Conservation (phyloP, 2,329 filamentous ascomycete species). For the Colletotrichum tropicale region DNA sequence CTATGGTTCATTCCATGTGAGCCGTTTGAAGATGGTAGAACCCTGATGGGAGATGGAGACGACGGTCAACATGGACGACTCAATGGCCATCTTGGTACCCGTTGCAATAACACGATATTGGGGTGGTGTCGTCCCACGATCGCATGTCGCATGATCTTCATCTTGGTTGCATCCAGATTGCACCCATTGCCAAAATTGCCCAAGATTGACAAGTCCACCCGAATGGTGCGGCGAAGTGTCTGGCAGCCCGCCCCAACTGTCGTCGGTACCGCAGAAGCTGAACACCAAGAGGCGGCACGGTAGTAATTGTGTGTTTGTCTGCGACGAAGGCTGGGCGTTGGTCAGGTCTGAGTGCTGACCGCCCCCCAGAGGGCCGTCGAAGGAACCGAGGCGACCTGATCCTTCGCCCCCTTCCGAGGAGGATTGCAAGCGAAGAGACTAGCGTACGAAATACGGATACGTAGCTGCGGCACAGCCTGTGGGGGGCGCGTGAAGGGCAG, state of each 20-base stretch:
- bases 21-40: background rate
- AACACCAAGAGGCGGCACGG: background rate
- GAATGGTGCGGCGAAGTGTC: background rate
- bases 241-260: background rate
- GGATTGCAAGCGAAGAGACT: background rate
- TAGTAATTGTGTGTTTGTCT: background rate
- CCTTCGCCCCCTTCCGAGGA: background rate
- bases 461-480: background rate
- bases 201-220: background rate
- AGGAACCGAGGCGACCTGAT: background rate
- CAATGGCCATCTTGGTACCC: background rate
- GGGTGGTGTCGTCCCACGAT: background rate
- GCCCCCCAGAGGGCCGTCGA: background rate
- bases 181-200: background rate
- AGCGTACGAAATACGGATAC: background rate
- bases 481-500: background rate
- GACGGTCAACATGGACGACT: background rate
- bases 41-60: background rate
- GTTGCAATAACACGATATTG: background rate
- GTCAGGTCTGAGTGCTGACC: background rate
- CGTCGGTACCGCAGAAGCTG: background rate
- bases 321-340: background rate
- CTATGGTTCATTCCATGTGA: background rate
- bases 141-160: conserved; percentile 13
- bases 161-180: background rate